A percentile compares a stretch with the other conserved stretches of the same genome.
These are phyloP conservation scores for Glycine soja DNA, from an alignment of 306 rosid genomes.

Conservation along the genomic window DNA sequence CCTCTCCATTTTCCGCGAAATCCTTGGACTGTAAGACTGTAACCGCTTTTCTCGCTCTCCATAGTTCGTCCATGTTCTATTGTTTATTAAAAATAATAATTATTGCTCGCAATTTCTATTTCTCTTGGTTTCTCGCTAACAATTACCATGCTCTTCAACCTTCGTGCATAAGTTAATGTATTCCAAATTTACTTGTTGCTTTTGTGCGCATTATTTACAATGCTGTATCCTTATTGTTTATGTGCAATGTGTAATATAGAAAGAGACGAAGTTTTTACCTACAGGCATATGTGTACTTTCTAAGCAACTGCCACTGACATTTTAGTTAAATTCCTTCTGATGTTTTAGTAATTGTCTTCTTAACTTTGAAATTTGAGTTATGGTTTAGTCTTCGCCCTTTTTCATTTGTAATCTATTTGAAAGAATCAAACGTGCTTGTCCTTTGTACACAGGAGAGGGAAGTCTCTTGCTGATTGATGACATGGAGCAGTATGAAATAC, in stretches of 20 bases:
- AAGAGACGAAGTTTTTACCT: neutral
- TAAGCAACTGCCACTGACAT: conserved; percentile 32
- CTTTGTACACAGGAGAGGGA: conserved; percentile 48
- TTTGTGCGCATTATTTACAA: neutral
- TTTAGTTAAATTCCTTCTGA: conserved; percentile 31
- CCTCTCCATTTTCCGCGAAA: no score
- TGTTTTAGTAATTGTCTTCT: conserved; percentile 22
- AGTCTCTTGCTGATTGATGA: conserved; percentile 36
- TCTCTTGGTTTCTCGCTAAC: neutral
- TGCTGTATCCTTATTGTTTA: neutral
- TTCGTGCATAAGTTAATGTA: neutral
- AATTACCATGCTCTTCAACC: conserved; percentile 5
- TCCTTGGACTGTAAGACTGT: no score
- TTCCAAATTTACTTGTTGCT: neutral
- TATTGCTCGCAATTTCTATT: neutral
- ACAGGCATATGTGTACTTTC: no score
- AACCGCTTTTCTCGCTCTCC: neutral
- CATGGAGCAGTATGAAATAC: conserved; percentile 92
- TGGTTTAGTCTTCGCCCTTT: conserved; percentile 18
- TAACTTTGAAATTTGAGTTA: neutral
- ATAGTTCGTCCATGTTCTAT: conserved; percentile 38
- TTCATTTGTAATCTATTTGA: neutral
- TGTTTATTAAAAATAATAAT: neutral
- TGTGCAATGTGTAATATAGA: conserved; percentile 10
- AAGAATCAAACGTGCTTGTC: conserved; percentile 9